Evolutionary conservation across 2,329 filamentous ascomycete species (phyloP).

Genomic region (Nemania diffusa): DNA sequence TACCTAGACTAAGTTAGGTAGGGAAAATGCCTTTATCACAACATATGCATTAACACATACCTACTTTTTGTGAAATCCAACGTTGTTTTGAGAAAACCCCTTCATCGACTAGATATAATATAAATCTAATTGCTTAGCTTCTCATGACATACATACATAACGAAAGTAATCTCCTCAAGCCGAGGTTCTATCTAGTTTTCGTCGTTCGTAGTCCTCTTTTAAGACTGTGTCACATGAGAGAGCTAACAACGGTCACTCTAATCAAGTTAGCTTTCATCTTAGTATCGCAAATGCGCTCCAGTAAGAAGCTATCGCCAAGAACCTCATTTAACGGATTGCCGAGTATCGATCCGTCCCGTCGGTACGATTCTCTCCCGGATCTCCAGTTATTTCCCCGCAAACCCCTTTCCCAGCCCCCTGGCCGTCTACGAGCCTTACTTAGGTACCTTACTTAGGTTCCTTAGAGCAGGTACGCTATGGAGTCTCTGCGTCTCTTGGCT

Average conservation of each 20-base stretch:
- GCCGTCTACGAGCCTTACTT: no score
- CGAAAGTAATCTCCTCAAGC: neutral
- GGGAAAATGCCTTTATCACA: no score
- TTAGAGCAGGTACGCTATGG: neutral
- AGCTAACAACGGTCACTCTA: neutral
- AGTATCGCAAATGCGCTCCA: constrained; percentile 27
- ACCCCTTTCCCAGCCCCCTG: neutral
- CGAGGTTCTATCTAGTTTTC: neutral
- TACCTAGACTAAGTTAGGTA: no score
- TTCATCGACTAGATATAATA: neutral
- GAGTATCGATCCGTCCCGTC: constrained; percentile 21
- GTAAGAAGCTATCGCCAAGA: constrained; percentile 22
- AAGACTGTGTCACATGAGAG: neutral
- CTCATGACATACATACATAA: neutral
- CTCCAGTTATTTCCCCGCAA: constrained; percentile 33
- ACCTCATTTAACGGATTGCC: constrained; percentile 8
- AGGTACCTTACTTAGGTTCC: no score
- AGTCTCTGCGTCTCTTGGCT: neutral
- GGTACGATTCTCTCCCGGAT: constrained; percentile 30
- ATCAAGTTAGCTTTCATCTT: neutral
- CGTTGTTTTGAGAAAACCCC: neutral
- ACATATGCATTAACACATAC: no score
- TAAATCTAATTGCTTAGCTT: neutral
- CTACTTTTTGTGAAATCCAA: neutral
- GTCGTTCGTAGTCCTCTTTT: neutral